A percentile compares a stretch with the other conserved stretches of the same genome.
Conservation (phyloP, 805 yeast species). For the Candida saitoana region DNA sequence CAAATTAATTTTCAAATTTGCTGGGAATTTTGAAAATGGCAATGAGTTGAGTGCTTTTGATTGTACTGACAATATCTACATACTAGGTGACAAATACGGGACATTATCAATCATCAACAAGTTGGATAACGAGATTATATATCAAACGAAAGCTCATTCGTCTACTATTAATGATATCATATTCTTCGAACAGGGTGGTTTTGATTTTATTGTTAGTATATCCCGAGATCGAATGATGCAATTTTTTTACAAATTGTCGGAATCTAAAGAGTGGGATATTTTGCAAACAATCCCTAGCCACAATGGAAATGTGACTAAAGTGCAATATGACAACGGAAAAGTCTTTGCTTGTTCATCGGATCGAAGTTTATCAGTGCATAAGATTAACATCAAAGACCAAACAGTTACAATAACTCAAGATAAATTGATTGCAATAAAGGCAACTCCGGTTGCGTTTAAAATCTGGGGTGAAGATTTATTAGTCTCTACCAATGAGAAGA, state of each 20-base stretch:
- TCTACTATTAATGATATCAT: slow-evolving; percentile 46
- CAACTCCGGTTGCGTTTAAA: slow-evolving; percentile 45
- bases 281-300: slow-evolving; percentile 59
- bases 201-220: slow-evolving; percentile 40
- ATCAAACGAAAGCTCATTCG: slow-evolving; percentile 45
- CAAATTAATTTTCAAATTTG: slow-evolving; percentile 9
- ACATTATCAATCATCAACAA: slow-evolving; percentile 25
- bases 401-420: slow-evolving; percentile 27
- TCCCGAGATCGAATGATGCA: slow-evolving; percentile 66
- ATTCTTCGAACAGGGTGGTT: slow-evolving; percentile 24
- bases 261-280: slow-evolving; percentile 42
- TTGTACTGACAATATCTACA: slow-evolving; percentile 20
- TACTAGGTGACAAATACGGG: slow-evolving; percentile 52
- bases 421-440: slow-evolving; percentile 47
- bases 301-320: slow-evolving; percentile 47
- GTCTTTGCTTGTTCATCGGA: slow-evolving; percentile 59
- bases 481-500: slow-evolving; percentile 51
- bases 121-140: slow-evolving; percentile 12
- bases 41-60: slow-evolving; percentile 45
- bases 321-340: slow-evolving; percentile 25
- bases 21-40: slow-evolving; percentile 28
- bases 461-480: slow-evolving; percentile 38
- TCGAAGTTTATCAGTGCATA: slow-evolving; percentile 55
- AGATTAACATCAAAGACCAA: slow-evolving; percentile 21
- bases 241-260: slow-evolving; percentile 30